Conservation (phyloP, 306 rosid species). For the Benincasa hispida region DNA sequence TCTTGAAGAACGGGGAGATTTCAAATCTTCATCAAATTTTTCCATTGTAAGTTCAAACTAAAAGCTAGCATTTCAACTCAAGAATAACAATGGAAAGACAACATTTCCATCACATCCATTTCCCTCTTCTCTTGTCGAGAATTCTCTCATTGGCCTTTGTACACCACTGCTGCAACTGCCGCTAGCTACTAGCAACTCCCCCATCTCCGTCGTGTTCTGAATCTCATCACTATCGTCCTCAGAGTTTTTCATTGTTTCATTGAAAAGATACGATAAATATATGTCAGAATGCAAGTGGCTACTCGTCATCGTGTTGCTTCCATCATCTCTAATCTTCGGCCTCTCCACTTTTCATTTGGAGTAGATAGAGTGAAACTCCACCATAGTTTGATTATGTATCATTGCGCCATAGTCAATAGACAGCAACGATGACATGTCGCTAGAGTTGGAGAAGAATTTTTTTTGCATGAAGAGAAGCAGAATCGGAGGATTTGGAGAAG, state of each 20-base stretch:
- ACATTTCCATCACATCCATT: constrained; percentile 60
- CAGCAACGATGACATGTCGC: neutral
- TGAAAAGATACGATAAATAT: constrained; percentile 38
- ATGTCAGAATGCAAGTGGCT: constrained; percentile 29
- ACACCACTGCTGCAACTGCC: too few relatives aligned
- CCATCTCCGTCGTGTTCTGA: constrained; percentile 6
- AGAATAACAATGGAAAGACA: constrained; percentile 25
- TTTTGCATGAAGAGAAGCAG: constrained; percentile 52
- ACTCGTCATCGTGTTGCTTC: neutral
- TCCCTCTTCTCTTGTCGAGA: constrained; percentile 22
- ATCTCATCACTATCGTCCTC: neutral
- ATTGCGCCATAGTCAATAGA: neutral
- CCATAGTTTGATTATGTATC: neutral
- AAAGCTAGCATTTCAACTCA: neutral
- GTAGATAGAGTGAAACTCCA: neutral
- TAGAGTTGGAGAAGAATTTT: constrained; percentile 21
- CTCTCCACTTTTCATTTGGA: neutral
- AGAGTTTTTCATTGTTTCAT: constrained; percentile 19
- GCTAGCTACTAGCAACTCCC: neutral
- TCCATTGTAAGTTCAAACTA: neutral
- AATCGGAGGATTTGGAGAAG: constrained; percentile 23
- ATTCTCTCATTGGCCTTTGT: neutral
- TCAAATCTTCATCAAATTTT: neutral
- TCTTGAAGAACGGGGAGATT: neutral
- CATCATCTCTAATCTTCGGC: neutral